Conservation (phyloP, 2,329 filamentous ascomycete species). For the Phialophora macrospora region DNA sequence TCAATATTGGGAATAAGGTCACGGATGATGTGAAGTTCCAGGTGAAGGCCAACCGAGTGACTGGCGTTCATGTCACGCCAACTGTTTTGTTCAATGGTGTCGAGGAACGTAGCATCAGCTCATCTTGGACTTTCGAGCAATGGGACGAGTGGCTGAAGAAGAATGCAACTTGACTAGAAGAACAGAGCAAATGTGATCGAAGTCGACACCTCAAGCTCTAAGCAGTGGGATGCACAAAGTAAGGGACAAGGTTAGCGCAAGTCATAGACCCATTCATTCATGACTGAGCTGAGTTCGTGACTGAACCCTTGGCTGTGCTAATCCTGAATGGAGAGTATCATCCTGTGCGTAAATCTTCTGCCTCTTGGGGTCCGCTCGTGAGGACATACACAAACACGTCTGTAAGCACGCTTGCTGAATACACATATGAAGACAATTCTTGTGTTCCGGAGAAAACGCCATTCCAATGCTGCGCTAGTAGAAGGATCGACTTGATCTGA, state of each 20-base stretch:
- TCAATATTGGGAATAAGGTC: slow-evolving; percentile 81
- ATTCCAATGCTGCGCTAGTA: slow-evolving; percentile 37
- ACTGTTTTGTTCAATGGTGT: slow-evolving; percentile 86
- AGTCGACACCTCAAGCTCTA: not conserved
- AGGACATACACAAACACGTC: slow-evolving; percentile 32
- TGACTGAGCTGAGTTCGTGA: slow-evolving; percentile 4
- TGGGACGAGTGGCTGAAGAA: slow-evolving; percentile 83
- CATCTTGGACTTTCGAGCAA: slow-evolving; percentile 76
- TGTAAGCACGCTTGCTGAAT: slow-evolving; percentile 36
- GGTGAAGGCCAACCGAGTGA: slow-evolving; percentile 73
- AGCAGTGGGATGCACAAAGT: not conserved
- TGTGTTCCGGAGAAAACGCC: slow-evolving; percentile 32
- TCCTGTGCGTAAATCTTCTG: slow-evolving; percentile 30
- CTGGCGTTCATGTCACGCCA: slow-evolving; percentile 87
- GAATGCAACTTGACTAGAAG: slow-evolving; percentile 57
- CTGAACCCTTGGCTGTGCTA: slow-evolving; percentile 26
- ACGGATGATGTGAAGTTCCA: slow-evolving; percentile 84
- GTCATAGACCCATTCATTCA: slow-evolving; percentile 6
- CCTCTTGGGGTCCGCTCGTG: slow-evolving; percentile 26
- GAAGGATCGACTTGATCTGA: slow-evolving; percentile 15
- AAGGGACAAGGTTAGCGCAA: not conserved
- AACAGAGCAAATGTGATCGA: not conserved
- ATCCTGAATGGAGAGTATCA: slow-evolving; percentile 28
- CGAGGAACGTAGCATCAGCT: slow-evolving; percentile 77
- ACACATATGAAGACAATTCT: slow-evolving; percentile 32